Base-by-base conservation (phyloP, 73 alveolate genomes). In the Paraurostyla sp. region DNA sequence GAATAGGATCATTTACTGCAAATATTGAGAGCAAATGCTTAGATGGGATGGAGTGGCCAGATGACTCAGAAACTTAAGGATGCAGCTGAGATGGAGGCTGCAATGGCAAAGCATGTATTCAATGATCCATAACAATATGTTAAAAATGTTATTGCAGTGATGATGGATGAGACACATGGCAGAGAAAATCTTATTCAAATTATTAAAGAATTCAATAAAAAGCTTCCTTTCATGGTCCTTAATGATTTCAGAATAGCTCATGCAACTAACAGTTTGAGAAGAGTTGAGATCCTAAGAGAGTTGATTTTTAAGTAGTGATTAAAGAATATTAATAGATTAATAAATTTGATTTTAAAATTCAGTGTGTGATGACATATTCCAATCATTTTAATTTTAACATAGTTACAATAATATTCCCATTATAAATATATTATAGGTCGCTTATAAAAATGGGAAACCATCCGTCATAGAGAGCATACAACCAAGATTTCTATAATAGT, bases 21-120 rank as follows among this genome's bases (percentile, higher is more conserved):
- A 36, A 43, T 71, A 42, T 30, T 73, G n/a, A 35, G 89, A 48
- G 25, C 68, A 22, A 85, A 30, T 18, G 73, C 76, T 4, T 2
- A 48, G 1, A 57, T 41, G 32, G 93, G 93, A 1, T 87, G 45
- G 23, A 45, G 76, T 51, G 16, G 46, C 22, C 45, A 16, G 32
- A 33, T 71, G 59, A 38, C 65, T 13, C 52, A 52, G 46, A 41
- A 56, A 32, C 75, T 87, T 22, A 56, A 87, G 45, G 83, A 87
- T 16, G 54, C 60, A 3, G 88, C 93, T 4, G 89, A 87, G 0
- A 46, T 87, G 80, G 93, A 87, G 52, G 43, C 46, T 15, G 83
- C 23, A 16, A 52, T 49, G 71, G 42, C 54, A 15, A 36, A 41
- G 45, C 84, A 71, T 87, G 85, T 80, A 18, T 41, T 87, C 43